Conservation (phyloP, 1,284 basidiomycete species). For the Moesziomyces sp. region DNA sequence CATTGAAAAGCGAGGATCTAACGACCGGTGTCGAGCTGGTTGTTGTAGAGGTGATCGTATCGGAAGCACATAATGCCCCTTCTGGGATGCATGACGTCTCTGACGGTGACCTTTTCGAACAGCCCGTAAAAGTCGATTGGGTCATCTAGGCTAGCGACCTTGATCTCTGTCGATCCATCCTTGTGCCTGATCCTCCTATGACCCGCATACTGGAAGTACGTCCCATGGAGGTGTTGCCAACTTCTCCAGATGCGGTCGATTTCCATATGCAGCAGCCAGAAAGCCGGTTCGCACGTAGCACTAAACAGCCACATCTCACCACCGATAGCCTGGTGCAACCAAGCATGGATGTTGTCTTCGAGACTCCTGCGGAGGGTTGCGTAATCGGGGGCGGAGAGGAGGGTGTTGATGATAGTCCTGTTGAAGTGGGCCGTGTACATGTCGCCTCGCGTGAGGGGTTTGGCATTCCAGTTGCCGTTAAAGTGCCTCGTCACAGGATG, state of each 20-base stretch:
- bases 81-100: constrained; percentile 44
- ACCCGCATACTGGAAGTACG: constrained; percentile 19
- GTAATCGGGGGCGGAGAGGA: constrained; percentile 13
- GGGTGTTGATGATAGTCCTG: background rate
- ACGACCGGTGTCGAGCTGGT: background rate
- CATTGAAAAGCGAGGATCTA: background rate
- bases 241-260: constrained; percentile 33
- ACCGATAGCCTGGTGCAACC: constrained; percentile 27
- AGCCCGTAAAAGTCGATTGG: constrained; percentile 31
- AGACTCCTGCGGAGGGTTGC: constrained; percentile 5
- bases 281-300: constrained; percentile 31
- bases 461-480: constrained; percentile 22
- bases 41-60: constrained; percentile 22
- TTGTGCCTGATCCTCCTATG: constrained; percentile 4
- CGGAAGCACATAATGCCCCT: constrained; percentile 37
- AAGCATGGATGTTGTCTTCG: constrained; percentile 22
- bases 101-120: constrained; percentile 29
- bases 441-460: constrained; percentile 25
- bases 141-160: constrained; percentile 12
- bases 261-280: constrained; percentile 40
- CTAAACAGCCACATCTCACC: constrained; percentile 34
- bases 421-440: constrained; percentile 34
- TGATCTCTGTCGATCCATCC: background rate
- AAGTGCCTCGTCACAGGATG: constrained; percentile 39
- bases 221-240: constrained; percentile 9